phyloP scores from a whole-genome alignment of 2,329 filamentous ascomycete species.

The Monilinia vaccinii-corymbosi region DNA sequence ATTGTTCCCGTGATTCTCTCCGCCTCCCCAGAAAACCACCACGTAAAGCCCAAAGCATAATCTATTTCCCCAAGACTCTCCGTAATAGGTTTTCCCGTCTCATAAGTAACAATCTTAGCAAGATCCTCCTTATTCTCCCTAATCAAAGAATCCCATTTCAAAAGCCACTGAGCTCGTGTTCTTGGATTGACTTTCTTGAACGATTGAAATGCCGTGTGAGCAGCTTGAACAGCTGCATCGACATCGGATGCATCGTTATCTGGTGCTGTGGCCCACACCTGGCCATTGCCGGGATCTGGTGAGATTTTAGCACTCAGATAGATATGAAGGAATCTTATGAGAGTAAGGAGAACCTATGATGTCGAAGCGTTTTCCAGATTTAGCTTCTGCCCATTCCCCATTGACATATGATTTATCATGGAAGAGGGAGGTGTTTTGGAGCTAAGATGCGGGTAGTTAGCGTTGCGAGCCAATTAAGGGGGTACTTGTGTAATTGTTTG shows the following conservation, averaged over 20 bases:
- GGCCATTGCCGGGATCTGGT: conserved; percentile 38
- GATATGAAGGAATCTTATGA: background rate
- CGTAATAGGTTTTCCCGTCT: conserved; percentile 44
- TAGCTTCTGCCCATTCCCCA: conserved; percentile 46
- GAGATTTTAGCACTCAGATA: background rate
- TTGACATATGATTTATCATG: conserved; percentile 43
- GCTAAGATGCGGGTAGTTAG: conserved; percentile 27
- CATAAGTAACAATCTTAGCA: conserved; percentile 52
- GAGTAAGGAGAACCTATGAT: conserved; percentile 36
- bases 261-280: conserved; percentile 35
- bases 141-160: conserved; percentile 58
- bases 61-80: conserved; percentile 45
- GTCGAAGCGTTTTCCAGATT: conserved; percentile 48
- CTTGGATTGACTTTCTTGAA: conserved; percentile 53
- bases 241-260: conserved; percentile 47
- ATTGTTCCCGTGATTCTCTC: conserved; percentile 54
- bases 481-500: background rate
- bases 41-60: conserved; percentile 42
- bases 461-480: background rate
- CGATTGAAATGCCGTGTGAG: conserved; percentile 49
- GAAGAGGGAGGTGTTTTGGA: conserved; percentile 46
- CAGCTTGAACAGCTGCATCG: conserved; percentile 47
- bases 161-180: conserved; percentile 50
- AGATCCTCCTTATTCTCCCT: conserved; percentile 53
- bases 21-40: conserved; percentile 52